phyloP scores from a whole-genome alignment of 108 stramenopile genomes.

The Nitzschia putrida region DNA sequence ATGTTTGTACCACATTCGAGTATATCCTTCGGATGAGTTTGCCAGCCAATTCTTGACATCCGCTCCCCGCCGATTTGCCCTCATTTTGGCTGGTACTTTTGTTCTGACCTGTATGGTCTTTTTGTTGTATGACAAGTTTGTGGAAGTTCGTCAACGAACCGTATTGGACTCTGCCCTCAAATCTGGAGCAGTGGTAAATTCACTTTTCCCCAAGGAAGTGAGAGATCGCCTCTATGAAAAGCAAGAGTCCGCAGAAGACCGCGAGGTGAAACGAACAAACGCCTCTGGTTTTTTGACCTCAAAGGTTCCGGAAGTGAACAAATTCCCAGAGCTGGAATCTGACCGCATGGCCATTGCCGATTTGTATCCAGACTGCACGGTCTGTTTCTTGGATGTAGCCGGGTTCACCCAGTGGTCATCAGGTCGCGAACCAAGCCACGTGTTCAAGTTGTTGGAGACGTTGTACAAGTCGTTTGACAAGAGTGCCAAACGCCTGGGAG shows the following conservation, averaged over 20 bases:
- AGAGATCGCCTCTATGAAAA: background rate
- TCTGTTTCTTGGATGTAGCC: background rate
- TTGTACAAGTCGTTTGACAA: conserved; percentile 4
- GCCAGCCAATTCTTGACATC: background rate
- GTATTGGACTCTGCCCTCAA: background rate
- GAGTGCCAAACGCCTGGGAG: background rate
- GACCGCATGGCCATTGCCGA: conserved; percentile 1
- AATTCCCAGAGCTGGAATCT: no score
- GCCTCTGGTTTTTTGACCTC: no score
- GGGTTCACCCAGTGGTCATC: conserved; percentile 15
- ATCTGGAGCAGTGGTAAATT: background rate
- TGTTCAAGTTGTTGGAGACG: conserved; percentile 11
- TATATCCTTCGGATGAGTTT: background rate
- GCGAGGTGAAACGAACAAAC: no score
- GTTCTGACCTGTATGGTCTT: conserved; percentile 1
- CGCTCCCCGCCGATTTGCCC: background rate
- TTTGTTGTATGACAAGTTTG: conserved; percentile 1
- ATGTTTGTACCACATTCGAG: background rate
- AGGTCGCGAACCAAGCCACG: conserved; percentile 9
- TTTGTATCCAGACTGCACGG: background rate
- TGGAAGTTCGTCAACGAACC: background rate
- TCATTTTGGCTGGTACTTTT: background rate
- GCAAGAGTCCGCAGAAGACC: no score
- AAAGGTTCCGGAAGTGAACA: no score
- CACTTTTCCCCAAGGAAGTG: background rate